A percentile compares a stretch with the other conserved stretches of the same genome.
Evolutionary conservation across 1,139 yeast species (phyloP).

Genomic region (Geotrichum siamense): DNA sequence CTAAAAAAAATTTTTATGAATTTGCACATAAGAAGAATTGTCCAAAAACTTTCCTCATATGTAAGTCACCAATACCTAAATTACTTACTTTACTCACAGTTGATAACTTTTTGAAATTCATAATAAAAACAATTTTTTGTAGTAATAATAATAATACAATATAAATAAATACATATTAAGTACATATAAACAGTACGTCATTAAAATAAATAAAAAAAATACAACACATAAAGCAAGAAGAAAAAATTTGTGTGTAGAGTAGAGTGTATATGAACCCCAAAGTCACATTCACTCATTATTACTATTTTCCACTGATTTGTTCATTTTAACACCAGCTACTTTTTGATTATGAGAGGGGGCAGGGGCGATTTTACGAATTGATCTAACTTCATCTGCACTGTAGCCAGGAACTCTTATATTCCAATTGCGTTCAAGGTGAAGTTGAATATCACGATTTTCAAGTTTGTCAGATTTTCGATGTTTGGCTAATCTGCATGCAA

Average conservation of each 20-base stretch:
- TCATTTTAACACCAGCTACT: slow-evolving; percentile 52
- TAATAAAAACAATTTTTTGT: too few species aligned
- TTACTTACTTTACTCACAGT: too few species aligned
- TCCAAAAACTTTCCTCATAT: too few species aligned
- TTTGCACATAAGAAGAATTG: too few species aligned
- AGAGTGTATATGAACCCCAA: too few species aligned
- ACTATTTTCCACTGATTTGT: slow-evolving; percentile 22
- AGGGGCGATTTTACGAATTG: slow-evolving; percentile 76
- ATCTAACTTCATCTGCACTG: slow-evolving; percentile 81
- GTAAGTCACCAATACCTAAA: too few species aligned
- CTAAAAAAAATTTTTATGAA: too few species aligned
- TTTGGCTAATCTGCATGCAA: slow-evolving; percentile 91
- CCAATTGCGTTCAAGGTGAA: slow-evolving; percentile 93
- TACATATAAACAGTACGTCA: background rate
- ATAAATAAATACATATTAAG: too few species aligned
- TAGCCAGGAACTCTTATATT: slow-evolving; percentile 91
- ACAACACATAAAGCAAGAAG: too few species aligned
- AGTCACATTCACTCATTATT: background rate
- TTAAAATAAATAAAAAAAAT: too few species aligned
- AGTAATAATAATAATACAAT: background rate
- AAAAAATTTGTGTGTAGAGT: too few species aligned
- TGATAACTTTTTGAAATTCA: background rate
- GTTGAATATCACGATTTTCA: slow-evolving; percentile 83
- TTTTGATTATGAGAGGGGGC: slow-evolving; percentile 65
- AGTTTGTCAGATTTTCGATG: slow-evolving; percentile 81